Evolutionary conservation across 1,284 basidiomycete genomes (phyloP).

Genomic region (Melampsora larici-populina): DNA sequence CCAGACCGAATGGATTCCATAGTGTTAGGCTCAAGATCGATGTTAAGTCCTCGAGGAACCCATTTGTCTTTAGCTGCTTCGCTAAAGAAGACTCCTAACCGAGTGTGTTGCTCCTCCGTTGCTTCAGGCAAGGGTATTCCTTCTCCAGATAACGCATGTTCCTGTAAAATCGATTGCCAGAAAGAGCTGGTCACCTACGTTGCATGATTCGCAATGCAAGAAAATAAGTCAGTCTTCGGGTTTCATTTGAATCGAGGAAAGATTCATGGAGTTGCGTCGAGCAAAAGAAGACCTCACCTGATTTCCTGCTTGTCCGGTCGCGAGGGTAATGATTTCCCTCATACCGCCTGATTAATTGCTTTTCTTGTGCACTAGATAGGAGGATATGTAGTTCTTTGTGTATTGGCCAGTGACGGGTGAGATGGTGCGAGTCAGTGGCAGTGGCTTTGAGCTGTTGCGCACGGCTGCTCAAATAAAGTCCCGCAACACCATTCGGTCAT

Average conservation of each 20-base stretch:
- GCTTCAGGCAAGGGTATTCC: slow-evolving; percentile 60
- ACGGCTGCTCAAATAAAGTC: too few relatives aligned
- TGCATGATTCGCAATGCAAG: neutral
- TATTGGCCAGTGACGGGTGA: too few relatives aligned
- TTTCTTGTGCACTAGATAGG: too few relatives aligned
- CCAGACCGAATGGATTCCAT: slow-evolving; percentile 53
- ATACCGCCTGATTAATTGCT: slow-evolving; percentile 3
- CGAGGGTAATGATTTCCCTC: slow-evolving; percentile 47
- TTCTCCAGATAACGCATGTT: slow-evolving; percentile 69
- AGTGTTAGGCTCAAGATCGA: slow-evolving; percentile 54
- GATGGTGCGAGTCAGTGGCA: too few relatives aligned
- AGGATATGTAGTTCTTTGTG: too few relatives aligned
- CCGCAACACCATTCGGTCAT: too few relatives aligned
- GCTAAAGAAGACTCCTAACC: slow-evolving; percentile 53
- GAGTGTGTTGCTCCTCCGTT: slow-evolving; percentile 47
- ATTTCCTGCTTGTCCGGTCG: slow-evolving; percentile 62
- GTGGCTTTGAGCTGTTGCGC: too few relatives aligned
- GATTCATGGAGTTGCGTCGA: slow-evolving; percentile 6
- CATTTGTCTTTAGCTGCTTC: slow-evolving; percentile 52
- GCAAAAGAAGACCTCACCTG: slow-evolving; percentile 56
- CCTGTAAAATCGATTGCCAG: slow-evolving; percentile 72
- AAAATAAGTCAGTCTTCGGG: neutral
- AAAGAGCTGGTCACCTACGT: slow-evolving; percentile 65
- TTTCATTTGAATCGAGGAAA: neutral
- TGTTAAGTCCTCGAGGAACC: slow-evolving; percentile 49